Base-by-base conservation (phyloP, 768 basidiomycete genomes). In the Lentinus tigrinus region DNA sequence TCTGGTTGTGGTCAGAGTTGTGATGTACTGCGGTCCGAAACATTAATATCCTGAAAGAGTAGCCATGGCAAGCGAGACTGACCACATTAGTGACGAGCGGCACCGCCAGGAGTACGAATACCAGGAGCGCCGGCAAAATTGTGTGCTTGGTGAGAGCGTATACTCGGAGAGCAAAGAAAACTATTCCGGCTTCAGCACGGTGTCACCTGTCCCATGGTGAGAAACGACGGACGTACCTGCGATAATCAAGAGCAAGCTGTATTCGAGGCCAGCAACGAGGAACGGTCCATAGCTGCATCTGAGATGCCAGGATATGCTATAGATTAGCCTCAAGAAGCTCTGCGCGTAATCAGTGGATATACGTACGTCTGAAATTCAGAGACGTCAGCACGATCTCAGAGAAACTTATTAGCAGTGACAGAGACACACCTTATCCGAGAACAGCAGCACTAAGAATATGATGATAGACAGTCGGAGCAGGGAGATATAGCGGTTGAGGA, bases 401-500 rank as follows among this genome's bases (percentile, higher is more conserved):
- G n/a, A n/a, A n/a, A n/a, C n/a, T n/a, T 3, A 39, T 39, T 10
- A 3, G 38, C 3, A 3, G 3, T 39, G 38, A 3, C 3, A 10
- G n/a, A n/a, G 47, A 26, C 37, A 28, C 23, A 48, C 54, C 17
- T 26, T 23, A 16, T 37, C 46, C 27, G 10, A 47, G 14, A 13
- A 47, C 1, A 21, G 40, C n/a, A 9, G 17, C 14, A n/a, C 17
- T 8, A 24, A 38, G 37, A 48, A 1, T 46, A 27, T 28, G 26
- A 17, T n/a, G 14, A 52, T 4, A 0, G 51, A 38, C 7, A 40
- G 27, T 19, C 39, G 24, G 21, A 52, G 38, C 7, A 52, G 39
- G 16, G 26, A 52, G 2, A 52, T 13, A 28, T 63, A 58, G 3
- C 61, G 56, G 52, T 62, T 62, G 43, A 55, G 38, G 19, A 55